Percentiles rank a stretch among this genome's conserved stretches.
These are phyloP conservation scores for Chaetoscypha palmicola DNA, from an alignment of 2,329 filamentous ascomycete species.

Conservation along the genomic window DNA sequence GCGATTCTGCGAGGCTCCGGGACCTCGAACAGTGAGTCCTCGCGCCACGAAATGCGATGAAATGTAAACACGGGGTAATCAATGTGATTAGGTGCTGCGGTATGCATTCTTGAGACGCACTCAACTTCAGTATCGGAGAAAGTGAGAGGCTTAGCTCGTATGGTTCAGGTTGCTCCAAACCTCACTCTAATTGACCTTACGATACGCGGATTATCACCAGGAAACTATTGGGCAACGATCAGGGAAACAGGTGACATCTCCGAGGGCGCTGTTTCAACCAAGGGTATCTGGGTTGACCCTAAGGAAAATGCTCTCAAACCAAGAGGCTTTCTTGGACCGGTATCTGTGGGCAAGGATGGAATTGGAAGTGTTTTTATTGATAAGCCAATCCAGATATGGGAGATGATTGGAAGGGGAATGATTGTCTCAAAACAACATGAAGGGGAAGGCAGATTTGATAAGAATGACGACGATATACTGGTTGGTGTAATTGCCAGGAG, in stretches of 20 bases:
- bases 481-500: constrained; percentile 92
- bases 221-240: constrained; percentile 77
- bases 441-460: constrained; percentile 49
- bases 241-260: constrained; percentile 84
- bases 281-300: constrained; percentile 63
- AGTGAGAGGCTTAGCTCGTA: constrained; percentile 80
- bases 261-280: constrained; percentile 72
- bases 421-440: constrained; percentile 66
- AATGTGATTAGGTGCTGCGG: constrained; percentile 57
- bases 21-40: constrained; percentile 66
- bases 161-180: constrained; percentile 80
- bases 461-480: constrained; percentile 76
- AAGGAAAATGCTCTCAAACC: constrained; percentile 35
- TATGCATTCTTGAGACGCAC: constrained; percentile 92
- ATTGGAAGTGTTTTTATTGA: constrained; percentile 76
- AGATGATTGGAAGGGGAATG: constrained; percentile 89
- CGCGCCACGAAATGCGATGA: constrained; percentile 6
- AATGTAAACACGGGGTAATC: constrained; percentile 4
- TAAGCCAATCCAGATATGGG: constrained; percentile 81
- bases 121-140: constrained; percentile 52
- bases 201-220: constrained; percentile 71
- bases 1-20: constrained; percentile 90
- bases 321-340: constrained; percentile 62
- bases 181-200: constrained; percentile 84
- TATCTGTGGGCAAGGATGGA: constrained; percentile 70